Evolutionary conservation across 257 asterid genomes (phyloP).

Genomic region (Agastache rugosa): DNA sequence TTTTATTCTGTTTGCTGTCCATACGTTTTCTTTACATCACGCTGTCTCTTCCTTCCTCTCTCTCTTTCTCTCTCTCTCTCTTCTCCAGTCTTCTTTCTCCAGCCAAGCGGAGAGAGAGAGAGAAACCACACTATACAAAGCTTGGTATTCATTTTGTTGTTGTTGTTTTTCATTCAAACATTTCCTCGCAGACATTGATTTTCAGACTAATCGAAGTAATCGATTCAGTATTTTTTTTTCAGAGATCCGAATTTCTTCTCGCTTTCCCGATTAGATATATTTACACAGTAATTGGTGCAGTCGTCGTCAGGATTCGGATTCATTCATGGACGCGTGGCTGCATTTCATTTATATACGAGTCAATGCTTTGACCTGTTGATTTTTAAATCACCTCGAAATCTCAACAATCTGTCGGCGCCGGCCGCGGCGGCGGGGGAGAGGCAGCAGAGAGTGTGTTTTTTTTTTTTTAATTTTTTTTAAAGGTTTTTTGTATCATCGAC

Average conservation of each 20-base stretch:
- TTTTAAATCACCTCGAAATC: constrained; percentile 8
- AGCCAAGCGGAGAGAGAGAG: constrained; percentile 34
- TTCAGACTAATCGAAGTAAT: not conserved
- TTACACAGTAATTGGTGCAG: not conserved
- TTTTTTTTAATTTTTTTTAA: too few species aligned
- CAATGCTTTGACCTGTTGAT: not conserved
- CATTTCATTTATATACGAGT: not conserved
- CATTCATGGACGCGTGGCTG: not conserved
- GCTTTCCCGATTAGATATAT: not conserved
- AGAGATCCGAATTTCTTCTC: constrained; percentile 37
- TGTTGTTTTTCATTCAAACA: not conserved
- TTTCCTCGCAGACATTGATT: not conserved
- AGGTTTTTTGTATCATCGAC: not conserved
- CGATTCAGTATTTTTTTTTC: constrained; percentile 21
- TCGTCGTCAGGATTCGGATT: not conserved
- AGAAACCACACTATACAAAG: not conserved
- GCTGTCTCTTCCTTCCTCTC: not conserved
- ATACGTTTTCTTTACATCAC: constrained; percentile 38
- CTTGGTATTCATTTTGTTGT: not conserved
- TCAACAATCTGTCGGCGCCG: constrained; percentile 1
- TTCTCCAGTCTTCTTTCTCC: constrained; percentile 36
- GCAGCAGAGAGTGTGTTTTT: not conserved
- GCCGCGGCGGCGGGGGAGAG: not conserved
- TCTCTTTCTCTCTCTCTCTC: constrained; percentile 18
- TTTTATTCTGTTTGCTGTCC: constrained; percentile 50